A percentile compares a stretch with the other conserved stretches of the same genome.
Evolutionary conservation across 306 rosid genomes (phyloP).

Genomic region (Quercus dentata): DNA sequence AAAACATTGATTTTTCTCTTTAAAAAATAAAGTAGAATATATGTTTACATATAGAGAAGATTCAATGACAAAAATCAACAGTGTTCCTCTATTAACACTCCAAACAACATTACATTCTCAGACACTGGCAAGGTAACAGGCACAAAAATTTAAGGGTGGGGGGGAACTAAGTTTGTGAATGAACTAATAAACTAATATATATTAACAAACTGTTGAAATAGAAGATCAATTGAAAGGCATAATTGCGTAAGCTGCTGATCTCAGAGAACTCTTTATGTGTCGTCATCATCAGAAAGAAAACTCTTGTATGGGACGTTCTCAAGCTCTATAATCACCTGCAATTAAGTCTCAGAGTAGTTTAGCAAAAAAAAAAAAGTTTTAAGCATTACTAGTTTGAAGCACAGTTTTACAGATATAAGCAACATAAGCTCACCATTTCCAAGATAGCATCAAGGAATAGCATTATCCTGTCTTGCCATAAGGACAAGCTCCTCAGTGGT

Average conservation of each 20-base stretch:
- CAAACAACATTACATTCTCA: not conserved
- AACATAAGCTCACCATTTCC: constrained; percentile 4
- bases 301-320: too few species aligned
- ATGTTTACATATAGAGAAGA: not conserved
- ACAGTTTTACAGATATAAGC: too few species aligned
- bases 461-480: constrained; percentile 48
- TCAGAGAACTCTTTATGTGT: too few species aligned
- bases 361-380: too few species aligned
- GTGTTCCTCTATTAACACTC: not conserved
- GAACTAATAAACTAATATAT: not conserved
- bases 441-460: constrained; percentile 19
- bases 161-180: not conserved
- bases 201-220: not conserved
- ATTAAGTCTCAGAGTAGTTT: too few species aligned
- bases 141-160: too few species aligned
- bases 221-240: not conserved
- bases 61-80: not conserved
- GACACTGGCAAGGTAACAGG: not conserved
- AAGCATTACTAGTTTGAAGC: too few species aligned
- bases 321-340: too few species aligned
- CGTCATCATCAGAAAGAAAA: too few species aligned
- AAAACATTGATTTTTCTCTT: not conserved
- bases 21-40: not conserved
- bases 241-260: not conserved
- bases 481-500: constrained; percentile 94